phyloP scores from a whole-genome alignment of 306 rosid species.

The Albizia julibrissin region DNA sequence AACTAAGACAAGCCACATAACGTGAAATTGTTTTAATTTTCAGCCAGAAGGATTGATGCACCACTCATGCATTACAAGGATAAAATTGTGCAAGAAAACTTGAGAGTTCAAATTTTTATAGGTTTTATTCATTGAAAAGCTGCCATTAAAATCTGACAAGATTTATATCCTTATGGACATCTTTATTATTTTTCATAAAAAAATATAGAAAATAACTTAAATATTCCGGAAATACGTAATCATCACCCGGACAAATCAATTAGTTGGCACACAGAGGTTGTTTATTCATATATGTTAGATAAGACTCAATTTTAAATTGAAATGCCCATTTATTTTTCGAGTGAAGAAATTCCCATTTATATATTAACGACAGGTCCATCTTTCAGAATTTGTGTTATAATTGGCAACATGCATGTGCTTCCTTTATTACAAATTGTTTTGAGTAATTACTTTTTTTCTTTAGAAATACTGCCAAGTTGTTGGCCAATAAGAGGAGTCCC shows the following conservation, averaged over 20 bases:
- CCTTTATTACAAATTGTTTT: neutral
- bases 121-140: neutral
- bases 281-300: too few relatives aligned
- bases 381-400: neutral
- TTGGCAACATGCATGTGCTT: neutral
- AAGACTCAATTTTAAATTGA: too few relatives aligned
- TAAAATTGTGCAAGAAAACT: neutral
- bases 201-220: too few relatives aligned
- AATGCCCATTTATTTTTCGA: too few relatives aligned
- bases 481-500: slow-evolving; percentile 16
- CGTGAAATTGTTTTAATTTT: too few relatives aligned
- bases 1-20: neutral
- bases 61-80: neutral
- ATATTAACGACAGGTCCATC: too few relatives aligned
- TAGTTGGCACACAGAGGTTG: too few relatives aligned
- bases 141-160: neutral
- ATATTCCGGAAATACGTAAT: too few relatives aligned
- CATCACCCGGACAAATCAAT: too few relatives aligned
- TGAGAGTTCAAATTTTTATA: neutral
- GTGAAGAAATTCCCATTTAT: too few relatives aligned
- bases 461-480: neutral
- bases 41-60: neutral
- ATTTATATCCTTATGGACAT: neutral
- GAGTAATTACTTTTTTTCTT: neutral
- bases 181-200: neutral